phyloP scores from a whole-genome alignment of 1,284 basidiomycete species.

The Irpex lacteus region DNA sequence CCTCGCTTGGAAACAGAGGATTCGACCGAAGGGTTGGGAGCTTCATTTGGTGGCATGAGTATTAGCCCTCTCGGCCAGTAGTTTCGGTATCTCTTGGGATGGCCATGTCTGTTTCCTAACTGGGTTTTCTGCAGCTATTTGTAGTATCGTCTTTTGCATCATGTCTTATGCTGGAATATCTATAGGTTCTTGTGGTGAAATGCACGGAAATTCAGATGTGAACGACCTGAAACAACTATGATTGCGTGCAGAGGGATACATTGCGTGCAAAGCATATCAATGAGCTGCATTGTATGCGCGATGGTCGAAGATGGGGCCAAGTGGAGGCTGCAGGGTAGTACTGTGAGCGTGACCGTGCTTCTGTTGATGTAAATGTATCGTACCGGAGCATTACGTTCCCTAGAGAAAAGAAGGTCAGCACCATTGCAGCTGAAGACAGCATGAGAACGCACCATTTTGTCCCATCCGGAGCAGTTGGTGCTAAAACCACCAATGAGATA shows the following conservation, averaged over 20 bases:
- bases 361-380: constrained; percentile 24
- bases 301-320: constrained; percentile 56
- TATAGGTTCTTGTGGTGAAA: no score
- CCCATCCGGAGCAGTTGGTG: constrained; percentile 75
- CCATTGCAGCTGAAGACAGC: background rate
- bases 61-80: constrained; percentile 54
- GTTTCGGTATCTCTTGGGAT: constrained; percentile 6
- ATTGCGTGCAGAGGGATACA: background rate
- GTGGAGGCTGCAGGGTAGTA: constrained; percentile 37
- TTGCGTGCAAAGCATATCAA: constrained; percentile 1
- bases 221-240: background rate
- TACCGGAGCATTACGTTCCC: constrained; percentile 76
- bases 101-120: constrained; percentile 16
- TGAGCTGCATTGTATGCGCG: constrained; percentile 26
- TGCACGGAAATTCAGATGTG: background rate
- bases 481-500: constrained; percentile 38
- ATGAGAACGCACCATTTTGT: constrained; percentile 76
- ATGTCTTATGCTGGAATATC: background rate
- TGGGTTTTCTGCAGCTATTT: background rate
- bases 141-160: no score
- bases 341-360: constrained; percentile 7
- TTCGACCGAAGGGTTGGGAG: constrained; percentile 44
- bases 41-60: constrained; percentile 75
- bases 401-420: constrained; percentile 27
- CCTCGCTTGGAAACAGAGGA: constrained; percentile 8